Evolutionary conservation across 352 stramenopile genomes (phyloP).

Genomic region (Phytophthora sansomeana): DNA sequence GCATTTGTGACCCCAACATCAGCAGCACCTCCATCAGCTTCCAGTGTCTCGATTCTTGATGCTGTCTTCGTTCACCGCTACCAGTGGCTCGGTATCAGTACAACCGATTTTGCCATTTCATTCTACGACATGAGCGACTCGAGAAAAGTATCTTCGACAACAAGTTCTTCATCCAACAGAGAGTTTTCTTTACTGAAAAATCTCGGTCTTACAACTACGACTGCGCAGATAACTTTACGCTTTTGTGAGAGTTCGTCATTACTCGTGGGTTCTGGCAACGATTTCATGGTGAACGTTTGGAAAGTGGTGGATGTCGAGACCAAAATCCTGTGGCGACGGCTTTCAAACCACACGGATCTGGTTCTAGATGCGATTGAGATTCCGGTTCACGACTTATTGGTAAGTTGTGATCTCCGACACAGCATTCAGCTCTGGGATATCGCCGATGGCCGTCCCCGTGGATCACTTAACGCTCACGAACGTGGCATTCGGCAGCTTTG

Average conservation of each 20-base stretch:
- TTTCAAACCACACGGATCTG: conserved; percentile 63
- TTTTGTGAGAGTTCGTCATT: conserved; percentile 67
- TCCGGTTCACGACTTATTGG: conserved; percentile 74
- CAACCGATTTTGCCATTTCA: conserved; percentile 83
- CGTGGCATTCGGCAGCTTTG: conserved; percentile 81
- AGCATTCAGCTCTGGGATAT: conserved; percentile 86
- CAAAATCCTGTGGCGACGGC: conserved; percentile 65
- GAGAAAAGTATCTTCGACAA: conserved; percentile 28
- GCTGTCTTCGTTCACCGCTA: conserved; percentile 72
- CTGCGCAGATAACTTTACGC: conserved; percentile 65
- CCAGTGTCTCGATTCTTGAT: conserved; percentile 69
- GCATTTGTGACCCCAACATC: conserved; percentile 27
- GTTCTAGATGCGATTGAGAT: conserved; percentile 79
- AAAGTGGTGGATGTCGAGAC: conserved; percentile 63
- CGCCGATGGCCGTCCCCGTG: conserved; percentile 68
- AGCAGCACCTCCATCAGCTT: conserved; percentile 11
- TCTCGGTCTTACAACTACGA: conserved; percentile 70
- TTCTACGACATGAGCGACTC: conserved; percentile 84
- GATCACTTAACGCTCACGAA: conserved; percentile 64
- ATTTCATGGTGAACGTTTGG: conserved; percentile 79
- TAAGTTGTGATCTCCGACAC: conserved; percentile 78
- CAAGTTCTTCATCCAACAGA: conserved; percentile 24
- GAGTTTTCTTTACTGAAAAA: conserved; percentile 54
- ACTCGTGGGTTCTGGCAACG: conserved; percentile 71
- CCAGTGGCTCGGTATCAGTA: conserved; percentile 70